Conservation (phyloP, 2,329 filamentous ascomycete genomes). For the Dothidotthia symphoricarpi region DNA sequence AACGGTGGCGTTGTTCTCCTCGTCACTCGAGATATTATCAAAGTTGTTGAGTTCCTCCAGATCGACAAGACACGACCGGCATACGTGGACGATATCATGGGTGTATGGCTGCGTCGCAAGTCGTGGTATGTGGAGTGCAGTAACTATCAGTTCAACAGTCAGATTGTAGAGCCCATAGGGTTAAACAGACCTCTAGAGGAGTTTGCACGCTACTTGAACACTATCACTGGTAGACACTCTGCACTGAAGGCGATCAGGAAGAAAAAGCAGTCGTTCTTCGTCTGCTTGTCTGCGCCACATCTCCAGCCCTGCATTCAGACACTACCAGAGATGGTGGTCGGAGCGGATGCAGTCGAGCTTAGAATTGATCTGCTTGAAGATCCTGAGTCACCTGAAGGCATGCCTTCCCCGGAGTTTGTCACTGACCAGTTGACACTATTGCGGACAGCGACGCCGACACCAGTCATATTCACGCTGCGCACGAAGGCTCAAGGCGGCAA, state of each 20-base stretch:
- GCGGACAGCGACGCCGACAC: slow-evolving; percentile 68
- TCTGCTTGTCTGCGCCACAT: slow-evolving; percentile 81
- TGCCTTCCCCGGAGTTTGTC: slow-evolving; percentile 71
- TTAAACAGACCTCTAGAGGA: slow-evolving; percentile 60
- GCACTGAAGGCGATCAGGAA: slow-evolving; percentile 60
- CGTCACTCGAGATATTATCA: slow-evolving; percentile 81
- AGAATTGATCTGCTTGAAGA: slow-evolving; percentile 88
- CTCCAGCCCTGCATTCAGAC: slow-evolving; percentile 62
- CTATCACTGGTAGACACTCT: slow-evolving; percentile 62
- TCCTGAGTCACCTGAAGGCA: slow-evolving; percentile 55
- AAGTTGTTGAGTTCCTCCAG: slow-evolving; percentile 84
- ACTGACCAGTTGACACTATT: slow-evolving; percentile 78
- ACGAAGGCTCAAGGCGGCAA: slow-evolving; percentile 82
- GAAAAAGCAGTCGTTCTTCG: slow-evolving; percentile 79
- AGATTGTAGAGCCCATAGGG: slow-evolving; percentile 55
- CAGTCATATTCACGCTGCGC: slow-evolving; percentile 89
- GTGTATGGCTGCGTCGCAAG: slow-evolving; percentile 84
- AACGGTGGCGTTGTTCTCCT: slow-evolving; percentile 80
- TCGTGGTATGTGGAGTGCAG: slow-evolving; percentile 91
- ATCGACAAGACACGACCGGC: slow-evolving; percentile 88
- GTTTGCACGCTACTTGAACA: slow-evolving; percentile 69
- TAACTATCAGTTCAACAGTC: slow-evolving; percentile 90
- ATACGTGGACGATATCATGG: slow-evolving; percentile 88
- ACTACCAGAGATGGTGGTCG: slow-evolving; percentile 72
- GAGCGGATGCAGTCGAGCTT: slow-evolving; percentile 89